Percentiles rank a stretch among this genome's conserved stretches.
Conservation (phyloP, 202 grass and related monocot genomes). For the Schoenoplectus tabernaemontani region DNA sequence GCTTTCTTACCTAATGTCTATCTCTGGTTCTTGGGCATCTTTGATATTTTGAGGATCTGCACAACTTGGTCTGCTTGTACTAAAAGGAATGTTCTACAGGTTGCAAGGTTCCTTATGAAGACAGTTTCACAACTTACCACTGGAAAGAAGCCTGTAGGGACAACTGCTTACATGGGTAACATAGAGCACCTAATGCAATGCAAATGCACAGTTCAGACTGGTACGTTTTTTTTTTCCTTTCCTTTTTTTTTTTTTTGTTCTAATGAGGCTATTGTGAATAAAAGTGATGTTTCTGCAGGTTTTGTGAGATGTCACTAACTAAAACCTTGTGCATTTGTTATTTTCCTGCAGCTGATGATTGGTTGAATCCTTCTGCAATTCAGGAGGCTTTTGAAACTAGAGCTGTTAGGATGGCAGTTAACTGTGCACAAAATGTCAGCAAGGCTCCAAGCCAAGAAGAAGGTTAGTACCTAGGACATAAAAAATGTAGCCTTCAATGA, state of each 20-base stretch:
- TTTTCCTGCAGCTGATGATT: conserved; percentile 58
- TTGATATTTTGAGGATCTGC: not conserved
- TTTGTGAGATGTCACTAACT: not conserved
- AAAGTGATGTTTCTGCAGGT: not conserved
- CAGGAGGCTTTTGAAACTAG: conserved; percentile 82
- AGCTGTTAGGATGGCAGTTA: conserved; percentile 65
- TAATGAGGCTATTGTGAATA: not conserved
- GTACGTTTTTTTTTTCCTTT: conserved; percentile 20
- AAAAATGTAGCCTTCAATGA: not conserved
- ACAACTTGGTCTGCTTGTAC: not conserved
- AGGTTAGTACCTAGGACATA: conserved; percentile 26
- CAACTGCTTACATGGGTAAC: conserved; percentile 83
- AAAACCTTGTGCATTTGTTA: not conserved
- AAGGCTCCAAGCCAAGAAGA: conserved; percentile 72
- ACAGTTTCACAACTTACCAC: conserved; percentile 60
- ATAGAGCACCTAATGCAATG: conserved; percentile 63
- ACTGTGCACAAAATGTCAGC: conserved; percentile 79
- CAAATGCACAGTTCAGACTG: conserved; percentile 57
- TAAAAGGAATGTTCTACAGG: conserved; percentile 30
- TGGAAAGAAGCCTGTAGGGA: conserved; percentile 72
- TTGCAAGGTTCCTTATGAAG: conserved; percentile 88
- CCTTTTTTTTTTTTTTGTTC: not conserved
- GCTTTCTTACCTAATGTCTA: not conserved
- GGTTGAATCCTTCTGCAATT: conserved; percentile 64
- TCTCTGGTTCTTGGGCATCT: not conserved